Percentiles rank a stretch among this genome's conserved stretches.
Evolutionary conservation across 768 basidiomycete species (phyloP).

Genomic region (Suillus ampliporus): DNA sequence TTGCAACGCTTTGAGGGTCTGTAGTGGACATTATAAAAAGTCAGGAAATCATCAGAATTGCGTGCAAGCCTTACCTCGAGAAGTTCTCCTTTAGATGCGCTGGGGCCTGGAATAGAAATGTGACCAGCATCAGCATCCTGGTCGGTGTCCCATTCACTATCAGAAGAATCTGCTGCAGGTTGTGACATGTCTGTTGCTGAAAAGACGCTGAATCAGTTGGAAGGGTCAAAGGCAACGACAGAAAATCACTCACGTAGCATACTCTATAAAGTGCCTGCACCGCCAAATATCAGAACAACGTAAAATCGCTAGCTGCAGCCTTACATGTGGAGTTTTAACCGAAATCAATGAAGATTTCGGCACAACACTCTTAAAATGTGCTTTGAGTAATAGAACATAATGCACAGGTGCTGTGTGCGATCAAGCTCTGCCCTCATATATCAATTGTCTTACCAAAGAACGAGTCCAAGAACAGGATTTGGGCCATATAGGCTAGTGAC

Average conservation of each 20-base stretch:
- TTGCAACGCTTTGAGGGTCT: neutral
- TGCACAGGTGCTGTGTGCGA: too few species aligned
- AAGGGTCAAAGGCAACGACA: neutral
- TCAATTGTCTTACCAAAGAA: too few species aligned
- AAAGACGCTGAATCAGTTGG: too few species aligned
- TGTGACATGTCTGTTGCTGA: neutral
- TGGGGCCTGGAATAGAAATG: neutral
- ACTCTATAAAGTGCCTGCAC: too few species aligned
- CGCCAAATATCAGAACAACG: too few species aligned
- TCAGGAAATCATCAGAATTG: too few species aligned
- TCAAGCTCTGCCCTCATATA: too few species aligned
- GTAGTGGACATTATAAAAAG: neutral
- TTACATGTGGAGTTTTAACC: too few species aligned
- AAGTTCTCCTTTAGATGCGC: conserved; percentile 1
- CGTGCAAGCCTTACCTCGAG: neutral
- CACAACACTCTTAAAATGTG: neutral
- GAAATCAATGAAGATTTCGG: too few species aligned
- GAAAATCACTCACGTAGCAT: neutral
- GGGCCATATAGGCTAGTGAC: too few species aligned
- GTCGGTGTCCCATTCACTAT: neutral
- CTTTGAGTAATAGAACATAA: too few species aligned
- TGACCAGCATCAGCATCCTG: neutral
- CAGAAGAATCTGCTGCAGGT: neutral
- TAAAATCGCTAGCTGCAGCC: neutral
- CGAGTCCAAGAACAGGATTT: too few species aligned